Conservation (phyloP, 257 asterid species). For the Scutellaria minor region DNA sequence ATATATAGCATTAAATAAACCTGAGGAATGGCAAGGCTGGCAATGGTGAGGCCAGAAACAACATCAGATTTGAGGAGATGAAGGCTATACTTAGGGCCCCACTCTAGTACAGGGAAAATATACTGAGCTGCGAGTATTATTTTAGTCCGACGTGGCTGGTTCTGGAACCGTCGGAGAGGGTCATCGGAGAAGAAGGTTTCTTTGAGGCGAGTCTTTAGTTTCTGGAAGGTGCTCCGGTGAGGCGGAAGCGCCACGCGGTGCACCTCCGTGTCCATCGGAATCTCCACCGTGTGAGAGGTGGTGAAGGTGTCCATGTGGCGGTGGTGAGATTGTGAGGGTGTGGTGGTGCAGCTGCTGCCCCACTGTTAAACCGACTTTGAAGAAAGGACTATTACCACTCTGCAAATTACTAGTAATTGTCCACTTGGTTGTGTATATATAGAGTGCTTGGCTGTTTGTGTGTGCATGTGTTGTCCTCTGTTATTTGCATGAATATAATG, state of each 20-base stretch:
- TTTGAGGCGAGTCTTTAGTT: conserved; percentile 60
- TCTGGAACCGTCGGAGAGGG: conserved; percentile 68
- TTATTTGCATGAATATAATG: too few relatives aligned
- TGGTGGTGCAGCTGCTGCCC: background rate
- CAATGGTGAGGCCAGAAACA: conserved; percentile 83
- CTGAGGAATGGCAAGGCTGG: conserved; percentile 87
- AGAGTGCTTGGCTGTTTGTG: background rate
- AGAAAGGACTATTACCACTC: conserved; percentile 14
- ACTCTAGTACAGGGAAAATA: conserved; percentile 64
- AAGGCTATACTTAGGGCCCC: conserved; percentile 66
- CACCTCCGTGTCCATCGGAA: conserved; percentile 57
- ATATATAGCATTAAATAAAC: conserved; percentile 23
- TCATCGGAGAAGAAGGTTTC: conserved; percentile 77
- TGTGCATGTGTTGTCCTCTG: too few relatives aligned
- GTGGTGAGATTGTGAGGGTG: background rate
- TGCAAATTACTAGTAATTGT: background rate
- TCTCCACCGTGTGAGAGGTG: conserved; percentile 36
- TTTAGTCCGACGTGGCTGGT: conserved; percentile 45
- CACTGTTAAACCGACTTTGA: conserved; percentile 36
- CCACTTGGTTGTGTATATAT: background rate
- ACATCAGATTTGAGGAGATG: conserved; percentile 65
- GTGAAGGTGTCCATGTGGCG: conserved; percentile 41
- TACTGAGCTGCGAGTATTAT: conserved; percentile 60
- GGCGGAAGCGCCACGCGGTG: conserved; percentile 69
- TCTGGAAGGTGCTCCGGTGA: conserved; percentile 48